Conservation (phyloP, 2,329 filamentous ascomycete species). For the Rasamsonia emersonii region DNA sequence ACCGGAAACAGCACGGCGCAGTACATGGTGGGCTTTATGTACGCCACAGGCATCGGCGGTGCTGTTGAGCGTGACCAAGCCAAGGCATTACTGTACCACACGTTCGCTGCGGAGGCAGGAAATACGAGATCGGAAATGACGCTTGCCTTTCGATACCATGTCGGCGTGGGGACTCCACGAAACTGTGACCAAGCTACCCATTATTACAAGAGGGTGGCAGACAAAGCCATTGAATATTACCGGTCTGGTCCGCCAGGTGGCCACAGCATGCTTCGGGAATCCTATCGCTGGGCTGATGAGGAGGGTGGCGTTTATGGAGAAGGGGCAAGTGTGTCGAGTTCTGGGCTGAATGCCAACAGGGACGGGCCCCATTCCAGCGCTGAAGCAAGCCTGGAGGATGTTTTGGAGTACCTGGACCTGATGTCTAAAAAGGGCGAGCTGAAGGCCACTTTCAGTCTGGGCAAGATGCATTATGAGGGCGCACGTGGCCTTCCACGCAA, state of each 20-base stretch:
- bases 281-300: conserved; percentile 82
- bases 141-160: conserved; percentile 74
- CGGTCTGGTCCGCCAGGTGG: conserved; percentile 86
- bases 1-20: conserved; percentile 88
- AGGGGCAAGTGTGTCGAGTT: conserved; percentile 82
- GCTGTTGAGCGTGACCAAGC: conserved; percentile 80
- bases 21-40: conserved; percentile 92
- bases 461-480: conserved; percentile 81
- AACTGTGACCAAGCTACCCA: conserved; percentile 76
- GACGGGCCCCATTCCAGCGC: conserved; percentile 67
- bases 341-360: conserved; percentile 71
- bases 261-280: conserved; percentile 64
- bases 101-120: conserved; percentile 77
- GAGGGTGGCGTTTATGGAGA: conserved; percentile 89
- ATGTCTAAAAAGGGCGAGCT: conserved; percentile 85
- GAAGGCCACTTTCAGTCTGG: conserved; percentile 77
- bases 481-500: conserved; percentile 66
- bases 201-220: conserved; percentile 88
- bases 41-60: conserved; percentile 82
- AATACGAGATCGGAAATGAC: conserved; percentile 89
- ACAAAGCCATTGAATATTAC: conserved; percentile 84
- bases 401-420: conserved; percentile 86
- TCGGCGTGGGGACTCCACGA: conserved; percentile 74
- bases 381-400: conserved; percentile 81
- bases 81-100: conserved; percentile 86